Conservation (phyloP, 768 basidiomycete species). For the Cystofilobasidium bisporidii region DNA sequence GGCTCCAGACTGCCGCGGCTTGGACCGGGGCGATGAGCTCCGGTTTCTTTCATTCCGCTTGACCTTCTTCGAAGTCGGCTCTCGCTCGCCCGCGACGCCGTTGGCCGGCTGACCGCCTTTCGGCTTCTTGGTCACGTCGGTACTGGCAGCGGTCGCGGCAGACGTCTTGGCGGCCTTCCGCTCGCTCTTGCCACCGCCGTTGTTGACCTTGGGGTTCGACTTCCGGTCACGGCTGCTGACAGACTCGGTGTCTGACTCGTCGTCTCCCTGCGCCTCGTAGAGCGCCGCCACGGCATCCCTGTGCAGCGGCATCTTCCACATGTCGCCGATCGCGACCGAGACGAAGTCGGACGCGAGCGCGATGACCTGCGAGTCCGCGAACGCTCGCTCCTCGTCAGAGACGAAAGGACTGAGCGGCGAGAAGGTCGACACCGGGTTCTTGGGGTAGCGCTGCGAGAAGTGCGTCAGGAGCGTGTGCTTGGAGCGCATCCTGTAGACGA, state of each 20-base stretch:
- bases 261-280: background rate
- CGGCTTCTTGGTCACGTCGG: too few relatives aligned
- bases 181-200: background rate
- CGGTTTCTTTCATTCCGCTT: too few relatives aligned
- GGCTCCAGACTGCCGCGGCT: too few relatives aligned
- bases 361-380: conserved; percentile 42
- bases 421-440: conserved; percentile 38
- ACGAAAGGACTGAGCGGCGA: conserved; percentile 31
- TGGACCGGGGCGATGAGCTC: too few relatives aligned
- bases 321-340: conserved; percentile 59
- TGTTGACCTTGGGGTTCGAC: background rate
- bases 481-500: conserved; percentile 61
- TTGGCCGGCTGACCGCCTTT: too few relatives aligned
- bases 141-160: too few relatives aligned
- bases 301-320: conserved; percentile 80
- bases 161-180: too few relatives aligned
- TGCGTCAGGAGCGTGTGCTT: conserved; percentile 81
- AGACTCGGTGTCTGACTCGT: background rate
- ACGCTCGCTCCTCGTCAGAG: conserved; percentile 24
- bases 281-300: conserved; percentile 49
- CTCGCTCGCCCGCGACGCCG: too few relatives aligned
- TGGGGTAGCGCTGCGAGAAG: conserved; percentile 89
- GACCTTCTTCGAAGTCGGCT: too few relatives aligned
- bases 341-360: conserved; percentile 75
- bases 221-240: background rate